Evolutionary conservation across 768 basidiomycete genomes (phyloP), one percentile per base, ranked within the genome.

Genomic region (Pholiota conissans): DNA sequence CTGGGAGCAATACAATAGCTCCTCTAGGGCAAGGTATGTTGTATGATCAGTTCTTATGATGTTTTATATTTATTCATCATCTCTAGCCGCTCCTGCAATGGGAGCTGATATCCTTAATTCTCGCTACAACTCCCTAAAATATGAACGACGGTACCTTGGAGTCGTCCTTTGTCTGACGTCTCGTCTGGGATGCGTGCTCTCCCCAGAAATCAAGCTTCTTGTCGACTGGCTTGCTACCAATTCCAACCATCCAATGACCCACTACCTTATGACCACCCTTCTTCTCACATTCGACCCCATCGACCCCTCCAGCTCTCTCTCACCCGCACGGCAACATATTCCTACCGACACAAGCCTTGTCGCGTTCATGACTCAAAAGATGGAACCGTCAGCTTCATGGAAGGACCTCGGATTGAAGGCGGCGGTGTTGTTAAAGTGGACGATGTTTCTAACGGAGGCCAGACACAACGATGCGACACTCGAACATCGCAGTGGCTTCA

Each of bases 361-460:
- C 46, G 61, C 77, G 0, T 84, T 77, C 57, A 86, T 91, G 87
- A 83, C 76, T 18, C 82, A 74, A 54, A 83, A 83, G 58, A 72
- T 90, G 6, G 74, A 78, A 13, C 66, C 80, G 8, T 63, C 78
- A 2, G 72, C 81, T 2, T 72, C 78, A 14, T 94, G 92, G 91
- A 87, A 80, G 53, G 86, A 89, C 18, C 73, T 79, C 1, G 85
- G 85, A 1, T 72, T 96, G 14, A 90, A 88, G 65, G 87, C 91
- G 0, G 79, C 82, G 1, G 66, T 95, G 5, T 72, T 89, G n/a
- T 79, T 97, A 35, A 91, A 92, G 66, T 95, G 93, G 92, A 89
- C 93, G 0, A 77, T 95, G 57, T 92, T 93, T 70, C 76, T 93
- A 62, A 87, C 91, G 1, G 87, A 91, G 61, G 80, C 85, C 5